Evolutionary conservation across 2,329 filamentous ascomycete species (phyloP).

Genomic region (Aphanocladium album): DNA sequence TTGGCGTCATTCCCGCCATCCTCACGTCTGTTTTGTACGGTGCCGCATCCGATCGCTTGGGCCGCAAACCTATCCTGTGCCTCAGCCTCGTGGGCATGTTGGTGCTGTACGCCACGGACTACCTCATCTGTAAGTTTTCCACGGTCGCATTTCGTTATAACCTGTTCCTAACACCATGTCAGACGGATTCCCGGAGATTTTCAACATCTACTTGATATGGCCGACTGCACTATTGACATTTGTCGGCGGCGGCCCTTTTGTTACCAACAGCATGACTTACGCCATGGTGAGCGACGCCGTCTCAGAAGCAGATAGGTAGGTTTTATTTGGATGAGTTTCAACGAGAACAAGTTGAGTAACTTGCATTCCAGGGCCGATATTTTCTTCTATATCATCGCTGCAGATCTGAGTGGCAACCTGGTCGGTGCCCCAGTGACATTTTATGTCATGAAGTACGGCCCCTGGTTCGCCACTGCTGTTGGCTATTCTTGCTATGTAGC

Average conservation of each 20-base stretch:
- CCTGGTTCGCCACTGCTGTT: background rate
- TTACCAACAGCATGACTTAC: background rate
- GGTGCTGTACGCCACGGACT: background rate
- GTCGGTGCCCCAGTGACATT: background rate
- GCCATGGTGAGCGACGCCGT: background rate
- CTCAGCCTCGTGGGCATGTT: background rate
- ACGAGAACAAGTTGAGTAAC: background rate
- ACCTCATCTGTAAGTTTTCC: background rate
- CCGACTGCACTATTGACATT: background rate
- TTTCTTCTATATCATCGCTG: slow-evolving; percentile 1
- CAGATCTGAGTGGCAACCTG: background rate
- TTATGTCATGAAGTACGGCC: background rate
- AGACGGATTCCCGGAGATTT: background rate
- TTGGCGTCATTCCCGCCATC: background rate
- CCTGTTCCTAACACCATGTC: too few relatives aligned
- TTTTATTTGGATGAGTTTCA: too few relatives aligned
- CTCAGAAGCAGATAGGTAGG: background rate
- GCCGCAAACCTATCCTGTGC: background rate
- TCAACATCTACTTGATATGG: slow-evolving; percentile 3
- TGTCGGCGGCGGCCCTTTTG: slow-evolving; percentile 1
- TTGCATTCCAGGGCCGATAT: background rate
- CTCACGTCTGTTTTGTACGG: background rate
- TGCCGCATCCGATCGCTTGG: background rate
- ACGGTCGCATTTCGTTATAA: background rate
- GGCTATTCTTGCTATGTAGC: background rate